Base-by-base conservation (phyloP, 23 red algal genomes). In the Chondrus crispus region DNA sequence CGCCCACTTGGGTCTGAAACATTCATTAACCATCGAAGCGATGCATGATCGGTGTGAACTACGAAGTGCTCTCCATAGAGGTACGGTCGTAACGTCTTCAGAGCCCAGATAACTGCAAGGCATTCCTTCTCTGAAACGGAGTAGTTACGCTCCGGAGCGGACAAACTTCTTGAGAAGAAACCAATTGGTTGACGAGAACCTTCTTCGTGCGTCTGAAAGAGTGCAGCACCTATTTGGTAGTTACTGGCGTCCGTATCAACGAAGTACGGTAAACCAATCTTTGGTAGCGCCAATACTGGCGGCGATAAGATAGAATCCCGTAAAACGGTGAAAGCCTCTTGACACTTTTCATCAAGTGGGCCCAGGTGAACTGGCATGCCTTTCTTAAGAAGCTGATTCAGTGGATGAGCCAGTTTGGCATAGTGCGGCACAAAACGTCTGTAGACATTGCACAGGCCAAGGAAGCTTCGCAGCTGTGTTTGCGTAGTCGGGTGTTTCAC, bases 201-300 rank as follows among this genome's bases (percentile, higher is more conserved):
- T 28, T 82, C 78, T 26, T 53, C n/a, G 14, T 82, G 39, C 10
- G 30, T 53, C 38, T 11, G 78, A 13, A 12, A 52, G 40, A 82
- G 47, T 33, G 39, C 30, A 36, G 43, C 44, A 46, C 78, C 78
- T 32, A 82, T 53, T 29, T 82, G 78, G 46, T 82, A 62, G 39
- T 82, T 30, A 38, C 39, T 49, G n/a, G 78, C 78, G 46, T 82
- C 78, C 7, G 52, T 62, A 62, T 82, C 78, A 14, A 82, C 47
- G n/a, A 57, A 37, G 46, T 58, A 62, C n/a, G 16, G 47, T 7
- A 46, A 46, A 39, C 7, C 45, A 20, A 32, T 53, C 45, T 29
- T 14, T 7, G 45, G 78, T 36, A 82, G 47, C 5, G 9, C 46
- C 78, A 82, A 22, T 46, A 52, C 55, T 20, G 78, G 78, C 18